phyloP scores from a whole-genome alignment of 306 rosid genomes.

The Inga leiocalycina region DNA sequence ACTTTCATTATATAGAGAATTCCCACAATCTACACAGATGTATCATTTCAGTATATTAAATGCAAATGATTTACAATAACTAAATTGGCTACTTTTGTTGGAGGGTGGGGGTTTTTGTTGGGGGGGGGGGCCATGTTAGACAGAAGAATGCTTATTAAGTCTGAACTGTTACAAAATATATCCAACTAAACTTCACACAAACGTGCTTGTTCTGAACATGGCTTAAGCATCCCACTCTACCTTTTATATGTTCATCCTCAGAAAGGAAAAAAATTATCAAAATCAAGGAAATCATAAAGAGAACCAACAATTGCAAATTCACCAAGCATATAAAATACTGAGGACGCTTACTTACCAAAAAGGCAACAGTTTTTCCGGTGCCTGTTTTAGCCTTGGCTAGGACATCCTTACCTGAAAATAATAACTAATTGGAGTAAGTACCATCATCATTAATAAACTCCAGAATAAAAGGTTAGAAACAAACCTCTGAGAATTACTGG shows the following conservation, averaged over 20 bases:
- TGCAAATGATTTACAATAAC: not conserved
- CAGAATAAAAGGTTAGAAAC: constrained; percentile 21
- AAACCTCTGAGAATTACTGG: constrained; percentile 85
- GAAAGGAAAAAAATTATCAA: constrained; percentile 4
- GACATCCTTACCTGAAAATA: constrained; percentile 86
- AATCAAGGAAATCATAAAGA: constrained; percentile 6
- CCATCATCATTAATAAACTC: constrained; percentile 25
- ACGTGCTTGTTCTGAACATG: not conserved
- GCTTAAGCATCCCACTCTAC: not conserved
- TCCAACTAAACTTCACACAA: not conserved
- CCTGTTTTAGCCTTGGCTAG: constrained; percentile 98
- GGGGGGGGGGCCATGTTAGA: not conserved
- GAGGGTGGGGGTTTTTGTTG: too few relatives aligned
- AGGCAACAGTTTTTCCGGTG: constrained; percentile 97
- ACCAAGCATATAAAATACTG: not conserved
- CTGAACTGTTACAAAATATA: not conserved
- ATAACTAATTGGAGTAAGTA: constrained; percentile 28
- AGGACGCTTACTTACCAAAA: constrained; percentile 68
- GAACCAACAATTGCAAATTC: constrained; percentile 30
- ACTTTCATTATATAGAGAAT: not conserved
- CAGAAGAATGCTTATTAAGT: not conserved
- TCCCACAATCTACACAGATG: not conserved
- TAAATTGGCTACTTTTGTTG: too few relatives aligned
- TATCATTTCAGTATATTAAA: not conserved
- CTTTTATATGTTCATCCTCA: not conserved